Base-by-base conservation (phyloP, 2,329 filamentous ascomycete genomes). In the Ilyonectria destructans region DNA sequence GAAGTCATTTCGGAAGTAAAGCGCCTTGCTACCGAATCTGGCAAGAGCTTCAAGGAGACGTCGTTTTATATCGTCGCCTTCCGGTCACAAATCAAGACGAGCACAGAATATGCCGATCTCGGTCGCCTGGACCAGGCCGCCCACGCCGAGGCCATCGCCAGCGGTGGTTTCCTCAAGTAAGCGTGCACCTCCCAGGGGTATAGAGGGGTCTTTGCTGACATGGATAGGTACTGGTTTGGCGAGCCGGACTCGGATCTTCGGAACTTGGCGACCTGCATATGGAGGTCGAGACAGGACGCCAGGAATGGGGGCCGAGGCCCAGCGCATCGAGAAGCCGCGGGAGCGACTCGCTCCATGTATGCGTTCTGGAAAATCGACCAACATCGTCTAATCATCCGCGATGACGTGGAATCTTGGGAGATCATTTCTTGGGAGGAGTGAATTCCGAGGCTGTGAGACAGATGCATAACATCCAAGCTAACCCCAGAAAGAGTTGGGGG, bases 21-120 rank as follows among this genome's bases (percentile, higher is more conserved):
- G 64, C 77, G 83, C 2, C 83, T 95, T 3, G 82, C 85, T 12
- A 73, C 75, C 3, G 78, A 82, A 9, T 85, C 80, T 7, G 78
- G 86, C 13, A 81, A 81, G 6, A 68, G 65, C 2, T 96, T 92
- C 90, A 87, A 84, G 61, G 83, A 86, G 67, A 87, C 86, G 57
- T 86, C 84, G 31, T 97, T 96, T 83, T 97, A 96, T 81, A 90
- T 96, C 63, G 94, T 97, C 46, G 91, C 91, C 5, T 97, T 97
- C 81, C 88, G 93, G 17, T 96, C 93, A 6, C 88, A 86, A 71
- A 89, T 97, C 63, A 90, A 90, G 43, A 85, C 87, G 2, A 88
- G 85, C 13, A 92, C 91, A 1, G 89, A 94, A 69, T 89, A 90
- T 67, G 88, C 88, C 12, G 86, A 92, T 66, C 86, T 97, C 45